Base-by-base conservation (phyloP, 192 early-diverging fungal genomes). In the Coemansia sp. region DNA sequence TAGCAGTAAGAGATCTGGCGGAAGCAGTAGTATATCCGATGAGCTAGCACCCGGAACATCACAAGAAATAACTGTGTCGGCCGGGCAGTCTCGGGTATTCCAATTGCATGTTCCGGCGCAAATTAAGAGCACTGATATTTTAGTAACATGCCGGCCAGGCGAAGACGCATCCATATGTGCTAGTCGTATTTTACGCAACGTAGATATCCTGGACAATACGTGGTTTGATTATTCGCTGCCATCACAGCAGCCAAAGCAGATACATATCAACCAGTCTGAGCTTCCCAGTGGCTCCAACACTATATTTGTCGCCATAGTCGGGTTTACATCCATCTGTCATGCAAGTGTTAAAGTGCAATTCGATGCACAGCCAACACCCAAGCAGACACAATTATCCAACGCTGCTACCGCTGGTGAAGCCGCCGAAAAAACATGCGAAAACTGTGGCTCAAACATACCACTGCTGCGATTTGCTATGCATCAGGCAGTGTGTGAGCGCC, bases 401-500 rank as follows among this genome's bases (percentile, higher is more conserved):
- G 1, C 46, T 28, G 13, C 23, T 11, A 20, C 6, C n/a, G 49
- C 31, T 15, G 31, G 9, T 5, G 49, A 11, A n/a, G 2, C 47
- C 19, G 49, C 43, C 15, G 42, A 35, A 10, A 33, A 10, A 9
- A 0, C 49, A 3, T 96, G 94, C 44, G 28, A 44, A 2, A 90
- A 94, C 62, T 94, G 94, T 65, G 69, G 79, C 0, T 73, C 86
- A 16, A 80, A 65, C 63, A 80, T 94, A 31, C 87, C 87, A 8
- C 57, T 70, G 41, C 57, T 66, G 12, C 86, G 83, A 0, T 57
- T 87, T 15, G 61, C 68, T 6, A 80, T 94, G 49, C 94, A 97
- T 55, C 72, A 72, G 51, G 83, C 82, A 5, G 88, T 92, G 44
- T 97, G 94, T 73, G 45, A 76, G 45, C 82, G 94, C 0, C 90